Evolutionary conservation across 257 asterid genomes (phyloP).

Genomic region (Craterostigma plantagineum): DNA sequence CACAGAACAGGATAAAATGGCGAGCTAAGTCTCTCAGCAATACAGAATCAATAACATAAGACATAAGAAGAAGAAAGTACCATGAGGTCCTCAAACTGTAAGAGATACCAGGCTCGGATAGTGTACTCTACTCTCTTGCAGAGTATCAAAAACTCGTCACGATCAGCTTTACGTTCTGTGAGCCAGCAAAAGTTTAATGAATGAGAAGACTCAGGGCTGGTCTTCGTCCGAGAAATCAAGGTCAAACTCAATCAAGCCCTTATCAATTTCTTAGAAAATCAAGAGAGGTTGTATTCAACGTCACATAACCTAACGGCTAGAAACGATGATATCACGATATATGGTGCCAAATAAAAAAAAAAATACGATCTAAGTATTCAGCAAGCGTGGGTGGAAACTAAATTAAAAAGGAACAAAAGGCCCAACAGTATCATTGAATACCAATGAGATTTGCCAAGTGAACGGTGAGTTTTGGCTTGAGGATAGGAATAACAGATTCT

Average conservation of each 20-base stretch:
- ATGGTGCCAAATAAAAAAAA: no score
- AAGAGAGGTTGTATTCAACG: no score
- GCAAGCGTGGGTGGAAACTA: no score
- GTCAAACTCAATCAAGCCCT: no score
- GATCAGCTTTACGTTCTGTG: constrained; percentile 77
- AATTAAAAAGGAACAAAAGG: no score
- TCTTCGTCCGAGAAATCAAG: background rate
- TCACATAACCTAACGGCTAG: no score
- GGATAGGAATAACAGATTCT: constrained; percentile 84
- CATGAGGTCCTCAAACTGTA: constrained; percentile 99
- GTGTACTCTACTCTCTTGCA: constrained; percentile 97
- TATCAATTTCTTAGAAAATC: no score
- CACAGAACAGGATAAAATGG: no score
- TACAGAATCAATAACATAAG: no score
- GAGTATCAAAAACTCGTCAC: constrained; percentile 82
- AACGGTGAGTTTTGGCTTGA: constrained; percentile 87
- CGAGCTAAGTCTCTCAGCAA: no score
- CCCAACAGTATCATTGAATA: constrained; percentile 11
- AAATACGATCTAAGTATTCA: no score
- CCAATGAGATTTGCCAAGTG: constrained; percentile 89
- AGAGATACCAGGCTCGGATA: constrained; percentile 88
- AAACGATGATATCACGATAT: no score
- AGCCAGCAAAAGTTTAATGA: constrained; percentile 1
- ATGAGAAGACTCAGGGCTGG: background rate
- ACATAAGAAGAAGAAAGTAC: constrained; percentile 21